Base-by-base conservation (phyloP, 768 basidiomycete genomes). In the Hericium coralloides region DNA sequence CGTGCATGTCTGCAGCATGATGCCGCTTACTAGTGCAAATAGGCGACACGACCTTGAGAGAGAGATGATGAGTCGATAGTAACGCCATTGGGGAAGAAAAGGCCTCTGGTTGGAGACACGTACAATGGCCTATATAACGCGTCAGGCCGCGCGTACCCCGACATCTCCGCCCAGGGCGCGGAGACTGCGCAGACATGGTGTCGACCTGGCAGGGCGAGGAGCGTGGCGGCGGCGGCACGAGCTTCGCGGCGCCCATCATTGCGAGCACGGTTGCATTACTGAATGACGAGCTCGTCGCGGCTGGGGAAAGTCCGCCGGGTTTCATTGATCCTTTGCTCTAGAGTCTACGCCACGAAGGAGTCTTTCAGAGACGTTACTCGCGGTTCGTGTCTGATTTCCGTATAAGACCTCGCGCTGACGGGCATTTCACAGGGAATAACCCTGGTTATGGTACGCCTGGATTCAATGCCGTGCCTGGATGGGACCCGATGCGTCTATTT, bases 91-190 rank as follows among this genome's bases (percentile, higher is more conserved):
- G n/a, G n/a, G n/a, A n/a, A n/a, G n/a, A n/a, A n/a, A n/a, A n/a
- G n/a, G n/a, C n/a, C n/a, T n/a, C n/a, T n/a, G n/a, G n/a, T 74
- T 52, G 68, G 66, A 43, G 58, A 48, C 57, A 65, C 65, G 5
- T 64, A 67, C 58, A 38, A 43, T 0, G 72, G 73, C 20, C 58
- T 61, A 38, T 74, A 69, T 59, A 67, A 63, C 59, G 50, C 47
- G 38, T 67, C 53, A 65, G 75, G 75, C 36, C 76, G 77, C 51
- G 76, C 63, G 4, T 79, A 72, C 68, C 79, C 80, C 23, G 78
- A 80, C 66, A 66, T 79, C 50, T 65, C 76, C n/a, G 76, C 79
- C 8, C 64, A 68, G 57, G 73, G 71, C 14, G 56, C 68, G 45
- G 65, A n/a, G n/a, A n/a, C n/a, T n/a, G n/a, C n/a, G n/a, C n/a